Base-by-base conservation (phyloP, 1,284 basidiomycete genomes). In the Afroboletus lepidellus region DNA sequence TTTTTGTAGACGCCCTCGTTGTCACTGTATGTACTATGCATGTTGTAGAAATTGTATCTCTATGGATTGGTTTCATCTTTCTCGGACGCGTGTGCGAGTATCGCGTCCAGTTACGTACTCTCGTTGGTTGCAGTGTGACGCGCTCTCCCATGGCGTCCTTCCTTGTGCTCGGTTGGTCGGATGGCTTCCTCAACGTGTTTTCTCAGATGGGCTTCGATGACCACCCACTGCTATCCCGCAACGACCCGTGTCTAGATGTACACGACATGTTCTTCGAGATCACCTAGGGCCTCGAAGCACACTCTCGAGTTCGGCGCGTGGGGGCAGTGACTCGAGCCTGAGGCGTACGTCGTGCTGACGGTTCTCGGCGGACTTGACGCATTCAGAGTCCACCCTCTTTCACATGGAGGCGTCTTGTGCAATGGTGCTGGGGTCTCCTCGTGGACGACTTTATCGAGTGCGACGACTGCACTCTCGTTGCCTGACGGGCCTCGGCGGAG, bases 391-490 rank as follows among this genome's bases (percentile, higher is more conserved):
- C n/a, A 76, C 74, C 0, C 48, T 74, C 15, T 74, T 75, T 54
- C 56, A 60, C 32, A 61, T 75, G 25, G 74, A 77, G 51, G 70
- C 71, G 1, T 77, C 77, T 59, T 62, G 75, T n/a, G 63, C 68
- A 1, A 64, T 63, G 0, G 60, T 72, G 2, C 48, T 77, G 3
- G 75, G 75, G n/a, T 0, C 65, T 77, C 11, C 65, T 77, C 12
- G 71, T 74, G 23, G 68, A 74, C 27, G 70, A 76, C 54, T 74
- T 68, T 54, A 63, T 61, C 3, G 55, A 62, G 5, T 66, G 71
- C 51, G 9, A 24, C 18, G 21, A 42, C n/a, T 25, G 29, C 39
- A 41, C 39, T 18, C 50, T 21, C 79, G 41, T 60, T 74, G 1
- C 66, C 74, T 12, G 61, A 72, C 30, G 68, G 64, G 69, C 72